Percentiles rank a stretch among this genome's conserved stretches.
These are phyloP conservation scores for Mycena kentingensis DNA, from an alignment of 768 basidiomycete species.

Conservation along the genomic window DNA sequence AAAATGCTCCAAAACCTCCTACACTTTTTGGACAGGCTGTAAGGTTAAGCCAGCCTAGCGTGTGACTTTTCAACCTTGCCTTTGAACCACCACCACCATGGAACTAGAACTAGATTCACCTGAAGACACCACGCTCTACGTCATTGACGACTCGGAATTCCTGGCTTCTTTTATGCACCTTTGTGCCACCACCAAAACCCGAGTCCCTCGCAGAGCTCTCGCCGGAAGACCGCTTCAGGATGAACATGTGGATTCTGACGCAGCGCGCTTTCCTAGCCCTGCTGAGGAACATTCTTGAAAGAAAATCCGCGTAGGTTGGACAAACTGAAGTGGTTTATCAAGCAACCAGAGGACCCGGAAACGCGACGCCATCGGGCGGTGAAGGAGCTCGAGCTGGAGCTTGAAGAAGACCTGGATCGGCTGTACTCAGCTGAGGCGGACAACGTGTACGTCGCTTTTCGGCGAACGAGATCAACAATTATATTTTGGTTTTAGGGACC, in stretches of 20 bases:
- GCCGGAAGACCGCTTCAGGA: background rate
- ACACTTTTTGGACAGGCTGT: too few relatives aligned
- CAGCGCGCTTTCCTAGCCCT: background rate
- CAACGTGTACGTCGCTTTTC: too few relatives aligned
- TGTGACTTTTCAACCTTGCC: too few relatives aligned
- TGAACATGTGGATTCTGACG: background rate
- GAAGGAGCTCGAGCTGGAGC: background rate
- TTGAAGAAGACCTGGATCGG: background rate
- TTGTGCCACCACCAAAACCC: background rate
- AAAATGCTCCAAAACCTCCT: too few relatives aligned
- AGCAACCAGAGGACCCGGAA: background rate
- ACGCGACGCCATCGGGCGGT: background rate
- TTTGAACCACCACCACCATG: too few relatives aligned
- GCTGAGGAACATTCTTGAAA: background rate
- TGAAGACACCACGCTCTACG: too few relatives aligned
- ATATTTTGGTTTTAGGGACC: too few relatives aligned
- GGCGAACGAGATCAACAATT: too few relatives aligned
- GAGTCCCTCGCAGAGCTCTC: background rate
- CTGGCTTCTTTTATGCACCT: too few relatives aligned
- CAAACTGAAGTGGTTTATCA: background rate
- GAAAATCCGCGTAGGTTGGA: background rate
- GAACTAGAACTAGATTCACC: too few relatives aligned
- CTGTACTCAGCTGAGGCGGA: background rate
- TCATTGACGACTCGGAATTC: too few relatives aligned
- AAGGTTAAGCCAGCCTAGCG: too few relatives aligned